A percentile compares a stretch with the other conserved stretches of the same genome.
Evolutionary conservation across 306 rosid genomes (phyloP).

Genomic region (Macrotyloma uniflorum): DNA sequence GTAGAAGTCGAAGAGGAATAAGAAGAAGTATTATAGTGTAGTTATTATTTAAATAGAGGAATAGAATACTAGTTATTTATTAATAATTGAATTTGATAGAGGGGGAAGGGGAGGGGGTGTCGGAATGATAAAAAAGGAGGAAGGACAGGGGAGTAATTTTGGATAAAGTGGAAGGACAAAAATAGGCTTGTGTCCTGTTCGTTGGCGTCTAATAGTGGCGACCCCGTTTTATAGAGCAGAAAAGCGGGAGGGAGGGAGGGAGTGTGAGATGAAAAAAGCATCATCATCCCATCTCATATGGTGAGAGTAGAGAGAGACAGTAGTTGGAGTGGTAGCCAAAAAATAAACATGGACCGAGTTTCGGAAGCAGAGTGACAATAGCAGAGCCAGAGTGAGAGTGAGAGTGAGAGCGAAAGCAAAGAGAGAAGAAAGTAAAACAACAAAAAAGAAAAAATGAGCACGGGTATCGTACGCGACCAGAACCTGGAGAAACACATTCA

Average conservation of each 20-base stretch:
- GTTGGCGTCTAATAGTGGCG: slow-evolving; percentile 31
- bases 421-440: no score
- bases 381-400: not conserved
- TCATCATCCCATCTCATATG: not conserved
- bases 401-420: not conserved
- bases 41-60: no score
- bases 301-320: not conserved
- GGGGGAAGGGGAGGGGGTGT: not conserved
- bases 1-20: no score
- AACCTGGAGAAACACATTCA: slow-evolving; percentile 77
- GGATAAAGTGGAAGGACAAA: slow-evolving; percentile 10
- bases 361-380: not conserved
- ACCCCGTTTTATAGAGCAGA: slow-evolving; percentile 64
- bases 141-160: slow-evolving; percentile 22
- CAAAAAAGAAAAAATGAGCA: slow-evolving; percentile 53
- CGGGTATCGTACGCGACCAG: slow-evolving; percentile 65
- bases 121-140: not conserved
- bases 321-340: not conserved
- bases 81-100: no score
- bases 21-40: no score
- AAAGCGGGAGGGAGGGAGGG: slow-evolving; percentile 99
- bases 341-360: not conserved
- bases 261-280: slow-evolving; percentile 42
- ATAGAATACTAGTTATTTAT: no score
- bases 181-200: not conserved